phyloP scores from a whole-genome alignment of 129 eudicot species.

The Pseudognaphalium luteoalbum region DNA sequence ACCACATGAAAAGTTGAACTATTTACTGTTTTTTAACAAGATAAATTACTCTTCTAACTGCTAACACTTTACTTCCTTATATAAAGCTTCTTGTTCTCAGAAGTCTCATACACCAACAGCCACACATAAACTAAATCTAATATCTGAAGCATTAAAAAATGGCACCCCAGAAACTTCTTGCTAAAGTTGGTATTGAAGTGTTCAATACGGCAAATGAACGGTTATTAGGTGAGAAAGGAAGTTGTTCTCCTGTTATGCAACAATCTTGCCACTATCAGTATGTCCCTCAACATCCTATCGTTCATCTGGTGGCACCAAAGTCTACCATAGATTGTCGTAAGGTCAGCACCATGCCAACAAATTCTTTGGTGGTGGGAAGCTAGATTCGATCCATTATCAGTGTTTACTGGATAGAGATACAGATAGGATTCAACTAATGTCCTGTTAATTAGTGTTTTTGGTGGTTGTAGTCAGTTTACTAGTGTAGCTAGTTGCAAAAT shows the following conservation, averaged over 20 bases:
- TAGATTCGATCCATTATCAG: neutral
- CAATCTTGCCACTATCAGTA: constrained; percentile 47
- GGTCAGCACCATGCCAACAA: constrained; percentile 13
- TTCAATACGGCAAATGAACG: constrained; percentile 25
- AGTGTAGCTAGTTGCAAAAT: constrained; percentile 15
- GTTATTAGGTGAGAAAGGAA: constrained; percentile 25
- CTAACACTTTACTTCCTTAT: constrained; percentile 1
- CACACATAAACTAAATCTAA: neutral
- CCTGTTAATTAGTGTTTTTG: constrained; percentile 7
- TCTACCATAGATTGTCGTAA: constrained; percentile 15
- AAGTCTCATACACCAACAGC: constrained; percentile 12
- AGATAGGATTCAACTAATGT: neutral
- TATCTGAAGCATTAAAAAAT: constrained; percentile 20
- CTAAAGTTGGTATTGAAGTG: constrained; percentile 30
- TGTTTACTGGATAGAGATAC: neutral
- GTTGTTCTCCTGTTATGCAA: constrained; percentile 26
- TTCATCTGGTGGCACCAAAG: constrained; percentile 25
- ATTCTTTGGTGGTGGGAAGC: constrained; percentile 23
- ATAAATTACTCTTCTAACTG: neutral
- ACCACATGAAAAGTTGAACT: constrained; percentile 24
- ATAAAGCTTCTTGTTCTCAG: constrained; percentile 12
- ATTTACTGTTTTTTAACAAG: neutral
- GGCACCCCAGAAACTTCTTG: constrained; percentile 33
- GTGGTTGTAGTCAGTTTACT: constrained; percentile 13
- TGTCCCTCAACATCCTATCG: constrained; percentile 36